phyloP scores from a whole-genome alignment of 1,284 basidiomycete species.

The Ganoderma boninense region DNA sequence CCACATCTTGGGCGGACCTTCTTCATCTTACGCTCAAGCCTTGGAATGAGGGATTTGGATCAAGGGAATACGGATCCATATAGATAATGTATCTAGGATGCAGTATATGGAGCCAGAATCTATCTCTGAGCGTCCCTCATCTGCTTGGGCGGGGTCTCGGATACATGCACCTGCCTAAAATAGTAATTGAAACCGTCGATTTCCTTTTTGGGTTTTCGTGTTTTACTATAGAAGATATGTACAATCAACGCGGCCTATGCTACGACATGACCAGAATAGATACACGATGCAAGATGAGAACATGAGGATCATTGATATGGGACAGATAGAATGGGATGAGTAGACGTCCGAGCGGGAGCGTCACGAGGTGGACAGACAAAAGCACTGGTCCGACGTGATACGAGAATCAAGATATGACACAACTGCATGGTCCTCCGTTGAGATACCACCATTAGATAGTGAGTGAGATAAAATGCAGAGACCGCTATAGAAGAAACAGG shows the following conservation, averaged over 20 bases:
- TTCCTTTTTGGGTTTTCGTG: too few species aligned
- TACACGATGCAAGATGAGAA: constrained; percentile 15
- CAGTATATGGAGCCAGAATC: too few species aligned
- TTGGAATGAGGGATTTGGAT: too few species aligned
- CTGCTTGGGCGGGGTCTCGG: too few species aligned
- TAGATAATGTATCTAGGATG: too few species aligned
- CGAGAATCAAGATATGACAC: not conserved
- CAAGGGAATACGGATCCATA: too few species aligned
- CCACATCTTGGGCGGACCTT: too few species aligned
- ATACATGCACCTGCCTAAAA: too few species aligned
- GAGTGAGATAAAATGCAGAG: constrained; percentile 21
- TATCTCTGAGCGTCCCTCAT: too few species aligned
- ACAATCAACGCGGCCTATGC: constrained; percentile 27
- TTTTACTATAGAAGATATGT: constrained; percentile 9
- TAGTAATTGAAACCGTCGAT: too few species aligned
- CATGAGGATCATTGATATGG: constrained; percentile 5
- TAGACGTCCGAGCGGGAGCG: constrained; percentile 7
- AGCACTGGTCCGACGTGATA: constrained; percentile 7
- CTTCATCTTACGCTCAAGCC: too few species aligned
- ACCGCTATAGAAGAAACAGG: not conserved
- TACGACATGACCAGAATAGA: constrained; percentile 25
- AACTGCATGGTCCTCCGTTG: constrained; percentile 7
- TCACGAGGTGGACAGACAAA: not conserved
- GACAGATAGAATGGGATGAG: not conserved
- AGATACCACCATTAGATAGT: constrained; percentile 17